These are phyloP conservation scores for Tulasnella sp. DNA, from an alignment of 768 basidiomycete species.

Conservation along the genomic window DNA sequence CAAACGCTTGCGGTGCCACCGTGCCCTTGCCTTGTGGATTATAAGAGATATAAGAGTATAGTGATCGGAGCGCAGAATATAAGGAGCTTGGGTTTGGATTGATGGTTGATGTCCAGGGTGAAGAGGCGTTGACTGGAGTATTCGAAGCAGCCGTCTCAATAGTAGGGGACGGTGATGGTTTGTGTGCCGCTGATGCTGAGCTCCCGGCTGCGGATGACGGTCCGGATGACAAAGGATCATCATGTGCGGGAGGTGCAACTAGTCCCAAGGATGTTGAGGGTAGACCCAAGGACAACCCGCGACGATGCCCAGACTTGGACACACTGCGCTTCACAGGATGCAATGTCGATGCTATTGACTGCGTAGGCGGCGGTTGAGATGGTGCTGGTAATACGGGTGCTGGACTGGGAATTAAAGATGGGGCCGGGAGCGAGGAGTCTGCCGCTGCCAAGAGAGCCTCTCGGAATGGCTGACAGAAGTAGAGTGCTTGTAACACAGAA, in stretches of 20 bases:
- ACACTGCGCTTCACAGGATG: background rate
- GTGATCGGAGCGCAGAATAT: constrained; percentile 85
- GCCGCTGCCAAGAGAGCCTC: constrained; percentile 69
- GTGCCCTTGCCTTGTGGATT: constrained; percentile 73
- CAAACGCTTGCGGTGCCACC: constrained; percentile 79
- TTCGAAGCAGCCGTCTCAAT: background rate
- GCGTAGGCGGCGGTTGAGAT: background rate
- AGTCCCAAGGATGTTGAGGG: too few relatives aligned
- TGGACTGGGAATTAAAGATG: constrained; percentile 14
- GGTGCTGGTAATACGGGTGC: constrained; percentile 1
- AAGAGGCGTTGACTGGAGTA: constrained; percentile 24
- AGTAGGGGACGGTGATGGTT: constrained; percentile 15
- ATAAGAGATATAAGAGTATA: constrained; percentile 73
- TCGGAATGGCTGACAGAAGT: constrained; percentile 89
- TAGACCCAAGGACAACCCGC: background rate
- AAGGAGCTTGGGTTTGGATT: constrained; percentile 59
- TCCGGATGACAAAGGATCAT: background rate
- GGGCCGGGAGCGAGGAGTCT: constrained; percentile 37
- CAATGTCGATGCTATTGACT: background rate
- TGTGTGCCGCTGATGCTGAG: constrained; percentile 7
- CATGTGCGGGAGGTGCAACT: background rate
- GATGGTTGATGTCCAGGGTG: constrained; percentile 34
- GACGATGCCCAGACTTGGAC: background rate
- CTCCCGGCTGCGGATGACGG: constrained; percentile 4
- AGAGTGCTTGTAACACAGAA: constrained; percentile 94